Base-by-base conservation (phyloP, 1,284 basidiomycete genomes). In the Puccinia novopanici region DNA sequence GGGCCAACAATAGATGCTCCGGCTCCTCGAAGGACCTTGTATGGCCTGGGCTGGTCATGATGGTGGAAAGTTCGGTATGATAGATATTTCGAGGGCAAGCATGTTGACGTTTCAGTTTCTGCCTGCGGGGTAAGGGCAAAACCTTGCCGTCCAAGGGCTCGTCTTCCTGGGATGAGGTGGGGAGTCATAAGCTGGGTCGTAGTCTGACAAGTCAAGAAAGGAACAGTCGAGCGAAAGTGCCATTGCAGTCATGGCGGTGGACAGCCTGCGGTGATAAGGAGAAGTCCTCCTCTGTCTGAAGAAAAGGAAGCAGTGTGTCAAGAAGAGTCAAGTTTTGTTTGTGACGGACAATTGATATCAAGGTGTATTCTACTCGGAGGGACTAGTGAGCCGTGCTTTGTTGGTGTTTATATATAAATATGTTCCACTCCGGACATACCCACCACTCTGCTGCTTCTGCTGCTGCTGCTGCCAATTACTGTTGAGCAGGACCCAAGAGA, bases 81-180 rank as follows among this genome's bases (percentile, higher is more conserved):
- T 48, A 68, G 12, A 48, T 6, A n/a, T 48, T 67, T 24, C 22
- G 37, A 15, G 40, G 65, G 65, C 40, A n/a, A 1, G 19, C 40
- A 27, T 42, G 10, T 24, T n/a, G n/a, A n/a, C 37, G 65, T 22
- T 45, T 42, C 19, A 48, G 9, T 50, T 24, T 50, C 42, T 50
- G n/a, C 15, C 27, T 68, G 1, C 42, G 42, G 3, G 42, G 48
- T 48, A 50, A 5, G 2, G 67, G 48, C 3, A 68, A n/a, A 27
- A 68, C 27, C 27, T 50, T 50, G 27, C 3, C 17, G 27, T 68
- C 67, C 67, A 68, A 24, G 8, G 67, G 67, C 42, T 68, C 67
- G 27, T 68, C 67, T 50, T 68, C 67, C 27, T 68, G 67, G 19
- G 67, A 68, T 15, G 67, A 68, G 15, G 42, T 68, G 67, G 67